phyloP scores from a whole-genome alignment of 179 eudicot genomes.

The Corrigiola litoralis region DNA sequence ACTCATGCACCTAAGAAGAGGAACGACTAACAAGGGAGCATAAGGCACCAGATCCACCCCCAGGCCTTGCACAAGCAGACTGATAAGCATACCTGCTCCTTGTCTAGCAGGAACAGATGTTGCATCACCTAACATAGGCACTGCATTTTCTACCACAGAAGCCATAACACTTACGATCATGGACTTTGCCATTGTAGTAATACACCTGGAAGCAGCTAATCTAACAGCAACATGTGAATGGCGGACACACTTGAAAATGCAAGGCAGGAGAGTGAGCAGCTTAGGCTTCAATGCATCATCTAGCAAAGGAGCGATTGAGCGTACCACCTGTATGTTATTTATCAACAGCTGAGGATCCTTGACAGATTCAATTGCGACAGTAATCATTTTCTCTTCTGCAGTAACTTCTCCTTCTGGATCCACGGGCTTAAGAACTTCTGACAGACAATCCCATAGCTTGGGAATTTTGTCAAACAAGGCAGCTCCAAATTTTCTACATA shows the following conservation, averaged over 20 bases:
- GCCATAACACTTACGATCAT: slow-evolving; percentile 77
- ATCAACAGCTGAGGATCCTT: slow-evolving; percentile 88
- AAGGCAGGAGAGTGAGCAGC: slow-evolving; percentile 83
- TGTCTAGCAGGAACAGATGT: slow-evolving; percentile 85
- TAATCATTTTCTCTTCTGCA: slow-evolving; percentile 42
- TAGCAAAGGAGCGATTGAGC: slow-evolving; percentile 81
- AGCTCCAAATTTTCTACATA: slow-evolving; percentile 77
- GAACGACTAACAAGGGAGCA: slow-evolving; percentile 92
- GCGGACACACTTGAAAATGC: slow-evolving; percentile 86
- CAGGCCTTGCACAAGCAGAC: slow-evolving; percentile 85
- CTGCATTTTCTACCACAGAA: slow-evolving; percentile 72
- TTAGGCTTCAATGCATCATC: slow-evolving; percentile 64
- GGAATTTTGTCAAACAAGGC: slow-evolving; percentile 82
- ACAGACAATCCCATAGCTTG: slow-evolving; percentile 93
- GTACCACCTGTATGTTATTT: slow-evolving; percentile 91
- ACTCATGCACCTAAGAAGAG: slow-evolving; percentile 98
- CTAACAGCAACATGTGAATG: slow-evolving; percentile 96
- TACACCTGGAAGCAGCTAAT: slow-evolving; percentile 89
- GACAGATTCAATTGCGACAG: slow-evolving; percentile 45
- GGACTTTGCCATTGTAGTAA: slow-evolving; percentile 93
- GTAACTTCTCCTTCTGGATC: slow-evolving; percentile 33
- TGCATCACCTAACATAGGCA: slow-evolving; percentile 90
- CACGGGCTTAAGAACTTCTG: slow-evolving; percentile 83
- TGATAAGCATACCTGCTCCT: slow-evolving; percentile 98
- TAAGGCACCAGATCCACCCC: slow-evolving; percentile 89